phyloP scores from a whole-genome alignment of 441 rosid species.

The Euphorbia celastroides region DNA sequence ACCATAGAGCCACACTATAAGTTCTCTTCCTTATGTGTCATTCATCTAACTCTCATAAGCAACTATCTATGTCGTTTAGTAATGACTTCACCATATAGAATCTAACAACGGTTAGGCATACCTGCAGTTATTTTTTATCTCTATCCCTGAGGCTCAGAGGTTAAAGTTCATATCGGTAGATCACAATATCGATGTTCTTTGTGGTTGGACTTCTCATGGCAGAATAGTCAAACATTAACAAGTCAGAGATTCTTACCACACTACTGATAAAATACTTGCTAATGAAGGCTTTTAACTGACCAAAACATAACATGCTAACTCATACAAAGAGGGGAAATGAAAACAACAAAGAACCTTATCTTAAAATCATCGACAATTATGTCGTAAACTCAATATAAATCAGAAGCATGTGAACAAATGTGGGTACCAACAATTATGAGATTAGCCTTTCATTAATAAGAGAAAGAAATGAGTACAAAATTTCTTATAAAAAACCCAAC shows the following conservation, averaged over 20 bases:
- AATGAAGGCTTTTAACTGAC: too few species aligned
- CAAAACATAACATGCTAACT: not conserved
- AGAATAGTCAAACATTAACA: not conserved
- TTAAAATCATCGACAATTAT: not conserved
- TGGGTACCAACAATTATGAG: not conserved
- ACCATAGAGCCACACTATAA: not conserved
- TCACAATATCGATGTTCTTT: not conserved
- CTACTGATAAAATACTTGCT: not conserved
- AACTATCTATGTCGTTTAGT: too few species aligned
- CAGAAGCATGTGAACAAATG: too few species aligned
- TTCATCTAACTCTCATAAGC: not conserved
- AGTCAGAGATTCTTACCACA: not conserved
- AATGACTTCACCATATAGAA: too few species aligned
- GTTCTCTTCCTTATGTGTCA: not conserved
- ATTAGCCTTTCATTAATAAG: too few species aligned
- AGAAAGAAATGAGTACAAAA: too few species aligned
- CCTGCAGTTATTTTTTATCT: not conserved
- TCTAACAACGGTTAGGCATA: not conserved
- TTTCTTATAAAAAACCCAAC: too few species aligned
- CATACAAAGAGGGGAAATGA: not conserved
- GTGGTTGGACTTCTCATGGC: not conserved
- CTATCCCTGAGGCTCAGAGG: not conserved
- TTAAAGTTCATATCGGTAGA: too few species aligned
- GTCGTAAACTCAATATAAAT: too few species aligned
- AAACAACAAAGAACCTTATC: not conserved